Evolutionary conservation across 1,284 basidiomycete species (phyloP), one percentile per base, ranked within the genome.

Genomic region (Serendipita sp.): DNA sequence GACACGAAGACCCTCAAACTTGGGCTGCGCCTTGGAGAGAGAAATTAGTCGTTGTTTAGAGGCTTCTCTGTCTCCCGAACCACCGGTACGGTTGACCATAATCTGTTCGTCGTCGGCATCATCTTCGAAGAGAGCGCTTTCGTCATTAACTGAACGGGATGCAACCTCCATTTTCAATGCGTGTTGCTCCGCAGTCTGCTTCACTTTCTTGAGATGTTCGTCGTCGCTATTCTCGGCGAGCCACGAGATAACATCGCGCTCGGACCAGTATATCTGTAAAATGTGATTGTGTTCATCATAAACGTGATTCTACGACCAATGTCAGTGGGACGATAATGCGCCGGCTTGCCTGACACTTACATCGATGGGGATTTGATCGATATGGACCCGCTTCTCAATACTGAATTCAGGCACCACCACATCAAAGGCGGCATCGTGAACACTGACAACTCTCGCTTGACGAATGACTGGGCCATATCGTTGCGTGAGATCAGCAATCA

Each of bases 361-460:
- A 67, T 94, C 91, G 63, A 95, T 91, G 15, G 96, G 95, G 87
- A 99, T 96, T 75, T 98, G 93, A 73, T 99, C 96, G 58, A 95
- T 90, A 70, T 99, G 95, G 2, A 98, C 93, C 58, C 95, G 83
- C 80, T 99, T 99, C 78, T 99, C 96, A 69, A 99, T 94, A 58
- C 91, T 90, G 70, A 96, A 95, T 71, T 96, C 93, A 60, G 92
- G 90, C 55, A 93, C 81, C 32, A 92, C 76, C 45, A 99, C 93
- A 71, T 99, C 96, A 68, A 99, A 98, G 0, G 95, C 94, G 63
- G 92, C 87, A 70, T 98, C 94, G 34, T 96, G 80, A 17, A 99
- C 95, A 62, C 87, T 87, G 64, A 96, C 90, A 64, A 99, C 95
- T 67, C 86, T 88, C 15, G 93, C 96, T 68, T 89, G 85, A 64